Base-by-base conservation (phyloP, 2,329 filamentous ascomycete species). In the Aspergillus neotritici region DNA sequence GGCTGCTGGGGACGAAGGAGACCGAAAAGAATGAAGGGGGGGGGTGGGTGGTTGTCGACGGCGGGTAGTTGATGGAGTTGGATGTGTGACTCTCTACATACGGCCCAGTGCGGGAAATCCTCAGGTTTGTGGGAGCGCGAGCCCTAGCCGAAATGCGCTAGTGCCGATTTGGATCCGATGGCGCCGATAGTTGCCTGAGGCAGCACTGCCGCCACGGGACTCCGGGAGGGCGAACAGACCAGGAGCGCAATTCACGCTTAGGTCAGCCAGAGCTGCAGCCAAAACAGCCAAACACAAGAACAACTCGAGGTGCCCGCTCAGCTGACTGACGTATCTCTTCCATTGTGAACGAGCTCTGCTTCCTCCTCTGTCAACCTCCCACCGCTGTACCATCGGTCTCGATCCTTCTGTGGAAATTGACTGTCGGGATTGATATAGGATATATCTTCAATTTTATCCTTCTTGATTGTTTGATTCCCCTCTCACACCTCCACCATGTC, bases 401-500 rank as follows among this genome's bases (percentile, higher is more conserved):
- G 7, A 25, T 25, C 9, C 4, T 25, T 25, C 2, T 25, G 3
- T 25, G 2, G 21, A 25, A 5, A 25, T 25, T 25, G 21, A 25
- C 7, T 5, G 21, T 5, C 5, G 21, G 21, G 21, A 25, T 8
- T 25, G 21, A 25, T 8, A 25, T 8, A 25, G 21, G 6, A 29
- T 13, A 9, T 4, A 32, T 4, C 15, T 43, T 41, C n/a, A n/a
- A 9, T 2, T 36, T 29, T 13, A 29, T 28, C 40, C 36, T 41
- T 31, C 38, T 51, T 50, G 34, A 34, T 43, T 34, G 47, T 34
- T 40, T 25, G 21, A 44, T 43, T 34, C 12, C 4, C 34, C 17
- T 34, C 13, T 17, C 28, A 33, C 14, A 25, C 25, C 37, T 48
- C 40, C 55, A 73, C 48, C 52, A 96, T 95, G 89, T 87, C 90